Base-by-base conservation (phyloP, 2,329 filamentous ascomycete genomes). In the Cladosporium sp. region DNA sequence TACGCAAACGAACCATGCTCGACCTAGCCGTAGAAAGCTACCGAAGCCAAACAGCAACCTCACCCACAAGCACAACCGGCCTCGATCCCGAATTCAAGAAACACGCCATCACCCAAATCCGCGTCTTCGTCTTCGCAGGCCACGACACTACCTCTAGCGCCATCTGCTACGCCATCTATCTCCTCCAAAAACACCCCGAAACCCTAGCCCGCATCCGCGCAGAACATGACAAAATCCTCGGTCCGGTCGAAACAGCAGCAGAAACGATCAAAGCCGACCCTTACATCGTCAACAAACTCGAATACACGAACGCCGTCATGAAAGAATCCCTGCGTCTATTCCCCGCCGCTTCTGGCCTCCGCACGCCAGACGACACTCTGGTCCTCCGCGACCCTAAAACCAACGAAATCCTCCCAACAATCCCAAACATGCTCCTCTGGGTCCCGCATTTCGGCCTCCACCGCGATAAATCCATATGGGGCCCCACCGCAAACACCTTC, bases 321-420 rank as follows among this genome's bases (percentile, higher is more conserved):
- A 84, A 83, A 66, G 85, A 87, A 73, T 78, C 79, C 0, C 76
- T 87, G 3, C 79, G 84, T 5, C 73, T 86, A 46, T 84, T 79
- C 69, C 82, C 84, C 0, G 79, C 83, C 1, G 83, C 73, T 0
- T 79, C 77, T 8, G 78, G 78, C 2, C 76, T 79, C 13, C 79
- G 82, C 8, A 58, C 66, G 18, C 78, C 77, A 7, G 64, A 67
- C 14, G 57, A 66, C 32, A 68, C 39, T 6, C 75, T 79, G 68
- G 77, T 77, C 39, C 73, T 80, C 63, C 78, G 73, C 18, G 72
- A 83, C 36, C 78, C 74, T 0, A 76, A 78, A 26, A 78, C 79
- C 0, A 79, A 80, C 7, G 71, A 73, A 43, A 71, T 74, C 7
- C 81, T 78, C 60, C 75, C 80, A 1, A 82, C 82, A 7, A 79